Base-by-base conservation (phyloP, 805 yeast species). In the Cyberlindnera suaveolens region DNA sequence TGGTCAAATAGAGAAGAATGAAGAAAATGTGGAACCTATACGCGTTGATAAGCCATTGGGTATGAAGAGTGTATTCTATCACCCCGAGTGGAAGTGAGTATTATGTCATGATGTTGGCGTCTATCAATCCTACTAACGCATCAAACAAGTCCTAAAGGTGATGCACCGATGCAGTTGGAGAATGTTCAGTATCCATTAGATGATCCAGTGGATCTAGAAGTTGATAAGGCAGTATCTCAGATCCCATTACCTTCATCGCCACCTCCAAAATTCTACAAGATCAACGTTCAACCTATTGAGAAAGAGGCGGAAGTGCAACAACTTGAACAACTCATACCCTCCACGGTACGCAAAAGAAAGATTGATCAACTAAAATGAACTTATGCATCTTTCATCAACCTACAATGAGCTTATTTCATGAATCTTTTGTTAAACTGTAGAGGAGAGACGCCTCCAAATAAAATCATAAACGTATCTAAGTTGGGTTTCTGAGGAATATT, bases 11-110 rank as follows among this genome's bases (percentile, higher is more conserved):
- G 13, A 30, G 29, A 29, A 31, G 16, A 13, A 16, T 11, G 32
- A 14, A 23, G 39, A 38, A 31, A 29, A 13, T 15, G 27, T 7
- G 38, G 31, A 36, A 33, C 26, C 19, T n/a, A 32, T 30, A 34
- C 17, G 19, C 1, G 38, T 31, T 9, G 30, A 27, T 1, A 27
- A 20, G 45, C 47, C 66, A 54, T 61, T 75, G 52, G 82, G 80
- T 2, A 53, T 50, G 26, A 61, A 67, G 32, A 78, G 85, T 7
- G 65, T 79, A 2, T 82, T 74, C 54, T 80, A 76, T 58, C 82
- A 82, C 51, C 79, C 82, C 5, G 85, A 81, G 47, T 71, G 83
- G 65, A 82, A 82, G 34, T 36, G 39, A 36, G 39, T 36, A 15
- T 13, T 9, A 10, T 14, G 16, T 8, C 16, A 10, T 8, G 3